A percentile compares a stretch with the other conserved stretches of the same genome.
Evolutionary conservation across 1,284 basidiomycete species (phyloP).

Genomic region (Apiotrichum sp.): DNA sequence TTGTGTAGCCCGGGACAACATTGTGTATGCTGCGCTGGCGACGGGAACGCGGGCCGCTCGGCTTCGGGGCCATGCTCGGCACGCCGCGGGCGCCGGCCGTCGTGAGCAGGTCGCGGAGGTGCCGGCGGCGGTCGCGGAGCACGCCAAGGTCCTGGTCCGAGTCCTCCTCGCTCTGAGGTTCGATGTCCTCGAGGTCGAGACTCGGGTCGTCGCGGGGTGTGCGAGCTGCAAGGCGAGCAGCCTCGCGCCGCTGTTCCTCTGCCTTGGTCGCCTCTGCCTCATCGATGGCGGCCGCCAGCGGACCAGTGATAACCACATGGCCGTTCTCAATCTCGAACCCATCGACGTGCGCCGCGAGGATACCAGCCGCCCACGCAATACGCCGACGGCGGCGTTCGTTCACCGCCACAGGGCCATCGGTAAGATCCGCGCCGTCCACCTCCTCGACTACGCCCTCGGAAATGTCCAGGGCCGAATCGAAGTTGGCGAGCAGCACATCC

Average conservation of each 20-base stretch:
- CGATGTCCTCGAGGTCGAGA: conserved; percentile 55
- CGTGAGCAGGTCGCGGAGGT: conserved; percentile 45
- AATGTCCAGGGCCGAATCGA: conserved; percentile 50
- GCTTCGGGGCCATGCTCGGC: background rate
- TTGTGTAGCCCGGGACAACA: conserved; percentile 77
- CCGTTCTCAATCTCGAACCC: conserved; percentile 62
- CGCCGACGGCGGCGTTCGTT: conserved; percentile 61
- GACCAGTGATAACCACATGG: conserved; percentile 56
- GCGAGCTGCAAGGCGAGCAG: conserved; percentile 14
- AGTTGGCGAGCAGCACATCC: conserved; percentile 64
- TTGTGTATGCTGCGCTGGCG: conserved; percentile 17
- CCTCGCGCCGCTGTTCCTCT: conserved; percentile 22
- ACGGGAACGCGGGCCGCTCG: background rate
- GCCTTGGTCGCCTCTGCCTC: conserved; percentile 59
- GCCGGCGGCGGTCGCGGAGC: conserved; percentile 55
- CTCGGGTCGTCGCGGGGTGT: background rate
- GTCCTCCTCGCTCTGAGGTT: conserved; percentile 55
- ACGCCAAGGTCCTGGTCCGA: conserved; percentile 63
- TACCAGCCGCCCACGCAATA: conserved; percentile 63
- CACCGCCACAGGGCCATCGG: conserved; percentile 42
- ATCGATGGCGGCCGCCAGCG: conserved; percentile 62
- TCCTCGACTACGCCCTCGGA: conserved; percentile 74
- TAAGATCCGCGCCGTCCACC: conserved; percentile 51
- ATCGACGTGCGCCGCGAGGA: conserved; percentile 63
- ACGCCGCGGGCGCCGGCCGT: background rate